Evolutionary conservation across 371 early-diverging fungal species (phyloP).

Genomic region (Cladochytrium tenue): DNA sequence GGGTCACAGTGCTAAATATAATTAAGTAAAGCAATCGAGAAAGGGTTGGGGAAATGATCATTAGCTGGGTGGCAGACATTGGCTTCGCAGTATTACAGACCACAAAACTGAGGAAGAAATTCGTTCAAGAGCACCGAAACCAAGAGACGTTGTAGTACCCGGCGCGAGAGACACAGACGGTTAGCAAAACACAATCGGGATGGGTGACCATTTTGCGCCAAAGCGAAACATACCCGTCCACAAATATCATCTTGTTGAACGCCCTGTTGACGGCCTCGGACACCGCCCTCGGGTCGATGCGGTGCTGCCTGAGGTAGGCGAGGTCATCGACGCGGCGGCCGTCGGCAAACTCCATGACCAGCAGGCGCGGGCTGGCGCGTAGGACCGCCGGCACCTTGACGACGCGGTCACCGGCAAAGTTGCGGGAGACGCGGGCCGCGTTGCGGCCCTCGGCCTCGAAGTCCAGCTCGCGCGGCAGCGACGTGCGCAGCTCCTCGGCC

Average conservation of each 20-base stretch:
- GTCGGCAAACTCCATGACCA: conserved; percentile 37
- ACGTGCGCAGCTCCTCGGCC: conserved; percentile 81
- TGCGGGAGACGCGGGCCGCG: conserved; percentile 58
- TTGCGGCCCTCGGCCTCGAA: conserved; percentile 79
- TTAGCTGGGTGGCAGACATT: too few species aligned
- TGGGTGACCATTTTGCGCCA: too few species aligned
- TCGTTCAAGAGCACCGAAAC: too few species aligned
- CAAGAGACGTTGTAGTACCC: too few species aligned
- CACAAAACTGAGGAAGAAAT: too few species aligned
- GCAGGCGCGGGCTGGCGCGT: conserved; percentile 41
- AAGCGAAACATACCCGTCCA: conserved; percentile 51
- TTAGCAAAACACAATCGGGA: too few species aligned
- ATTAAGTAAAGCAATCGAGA: neutral
- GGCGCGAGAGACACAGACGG: too few species aligned
- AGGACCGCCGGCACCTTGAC: conserved; percentile 69
- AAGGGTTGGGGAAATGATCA: neutral
- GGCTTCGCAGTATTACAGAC: too few species aligned
- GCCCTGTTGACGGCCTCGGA: conserved; percentile 71
- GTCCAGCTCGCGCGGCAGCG: conserved; percentile 84
- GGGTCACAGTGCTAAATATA: conserved; percentile 52
- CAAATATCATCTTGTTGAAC: conserved; percentile 90
- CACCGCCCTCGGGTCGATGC: conserved; percentile 72
- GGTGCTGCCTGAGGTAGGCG: conserved; percentile 63
- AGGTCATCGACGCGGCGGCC: conserved; percentile 80
- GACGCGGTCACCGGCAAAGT: conserved; percentile 57